A percentile compares a stretch with the other conserved stretches of the same genome.
Conservation (phyloP, 2,329 filamentous ascomycete genomes). For the Penicillium sp. region DNA sequence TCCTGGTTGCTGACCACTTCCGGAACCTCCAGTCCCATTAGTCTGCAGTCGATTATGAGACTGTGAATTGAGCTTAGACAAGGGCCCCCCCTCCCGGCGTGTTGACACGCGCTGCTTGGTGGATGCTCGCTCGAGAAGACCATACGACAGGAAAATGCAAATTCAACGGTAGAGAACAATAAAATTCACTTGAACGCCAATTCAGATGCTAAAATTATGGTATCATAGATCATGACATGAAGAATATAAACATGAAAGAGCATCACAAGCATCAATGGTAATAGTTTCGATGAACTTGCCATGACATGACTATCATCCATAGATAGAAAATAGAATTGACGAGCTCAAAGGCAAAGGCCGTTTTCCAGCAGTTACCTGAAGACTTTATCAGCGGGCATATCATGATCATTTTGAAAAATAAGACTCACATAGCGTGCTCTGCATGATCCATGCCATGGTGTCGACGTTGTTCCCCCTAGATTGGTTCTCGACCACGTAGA, state of each 20-base stretch:
- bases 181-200: constrained; percentile 8
- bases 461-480: constrained; percentile 50
- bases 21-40: too few species aligned
- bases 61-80: too few species aligned
- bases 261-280: constrained; percentile 15
- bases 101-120: too few species aligned
- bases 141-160: neutral
- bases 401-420: neutral
- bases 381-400: constrained; percentile 6
- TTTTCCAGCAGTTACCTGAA: constrained; percentile 60
- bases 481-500: constrained; percentile 51
- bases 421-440: constrained; percentile 59
- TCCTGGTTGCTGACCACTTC: too few species aligned
- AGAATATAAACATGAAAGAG: neutral
- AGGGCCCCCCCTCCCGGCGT: too few species aligned
- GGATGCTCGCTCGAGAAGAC: too few species aligned
- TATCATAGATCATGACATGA: constrained; percentile 3
- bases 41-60: too few species aligned
- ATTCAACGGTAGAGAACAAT: neutral
- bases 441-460: constrained; percentile 62
- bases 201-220: constrained; percentile 9
- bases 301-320: constrained; percentile 65
- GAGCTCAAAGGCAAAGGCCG: constrained; percentile 63
- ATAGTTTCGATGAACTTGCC: constrained; percentile 49
- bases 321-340: constrained; percentile 62